phyloP scores from a whole-genome alignment of 1,284 basidiomycete genomes.

The Pseudozyma thailandica region DNA sequence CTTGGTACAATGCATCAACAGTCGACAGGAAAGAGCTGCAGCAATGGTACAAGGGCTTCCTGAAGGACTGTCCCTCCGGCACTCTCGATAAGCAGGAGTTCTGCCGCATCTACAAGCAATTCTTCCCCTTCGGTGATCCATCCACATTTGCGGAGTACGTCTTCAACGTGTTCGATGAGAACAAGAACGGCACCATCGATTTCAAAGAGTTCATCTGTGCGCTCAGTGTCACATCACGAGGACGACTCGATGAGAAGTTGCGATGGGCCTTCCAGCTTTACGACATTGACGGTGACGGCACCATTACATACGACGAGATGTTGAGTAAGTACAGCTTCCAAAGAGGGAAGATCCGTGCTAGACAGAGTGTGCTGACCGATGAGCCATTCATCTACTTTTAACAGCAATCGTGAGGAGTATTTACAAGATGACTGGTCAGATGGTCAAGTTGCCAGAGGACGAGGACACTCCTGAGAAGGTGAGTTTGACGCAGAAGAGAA shows the following conservation, averaged over 20 bases:
- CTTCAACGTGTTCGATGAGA: conserved; percentile 77
- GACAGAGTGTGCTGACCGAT: not conserved
- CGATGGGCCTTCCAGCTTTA: conserved; percentile 99
- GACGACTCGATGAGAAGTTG: conserved; percentile 95
- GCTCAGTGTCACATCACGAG: conserved; percentile 91
- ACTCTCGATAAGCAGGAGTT: conserved; percentile 97
- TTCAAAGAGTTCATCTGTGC: conserved; percentile 93
- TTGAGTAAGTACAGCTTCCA: conserved; percentile 64
- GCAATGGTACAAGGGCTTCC: conserved; percentile 99
- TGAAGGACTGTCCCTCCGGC: conserved; percentile 97
- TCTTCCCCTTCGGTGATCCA: conserved; percentile 99
- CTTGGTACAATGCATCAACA: conserved; percentile 69
- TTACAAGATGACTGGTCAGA: conserved; percentile 77
- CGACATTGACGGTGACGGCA: conserved; percentile 82
- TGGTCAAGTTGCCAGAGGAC: conserved; percentile 96
- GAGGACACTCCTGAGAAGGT: conserved; percentile 99
- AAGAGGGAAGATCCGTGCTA: not conserved
- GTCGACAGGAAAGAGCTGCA: conserved; percentile 99
- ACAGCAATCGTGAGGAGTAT: conserved; percentile 65
- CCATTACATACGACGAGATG: conserved; percentile 81
- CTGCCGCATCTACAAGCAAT: conserved; percentile 95
- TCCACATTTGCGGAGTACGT: conserved; percentile 97
- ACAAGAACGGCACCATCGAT: conserved; percentile 66
- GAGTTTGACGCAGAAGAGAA: conserved; percentile 19
- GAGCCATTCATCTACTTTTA: not conserved